Evolutionary conservation across 306 rosid species (phyloP).

Genomic region (Bauhinia variegata): DNA sequence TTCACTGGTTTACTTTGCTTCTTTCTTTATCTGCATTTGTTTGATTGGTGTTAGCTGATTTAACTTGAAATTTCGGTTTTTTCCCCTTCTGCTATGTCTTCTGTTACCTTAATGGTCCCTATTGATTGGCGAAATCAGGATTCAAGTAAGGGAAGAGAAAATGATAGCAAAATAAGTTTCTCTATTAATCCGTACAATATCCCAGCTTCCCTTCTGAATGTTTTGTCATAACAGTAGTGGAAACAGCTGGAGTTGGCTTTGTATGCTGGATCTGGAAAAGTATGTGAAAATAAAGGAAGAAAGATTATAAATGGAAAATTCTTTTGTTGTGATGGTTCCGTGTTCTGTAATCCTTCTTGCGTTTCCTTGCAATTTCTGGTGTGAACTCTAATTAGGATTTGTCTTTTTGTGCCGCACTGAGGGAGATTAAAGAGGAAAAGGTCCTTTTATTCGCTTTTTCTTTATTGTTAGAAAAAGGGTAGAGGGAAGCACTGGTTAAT

Average conservation of each 20-base stretch:
- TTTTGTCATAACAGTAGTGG: constrained; percentile 37
- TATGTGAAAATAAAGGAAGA: constrained; percentile 35
- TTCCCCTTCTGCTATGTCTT: constrained; percentile 4
- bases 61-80: constrained; percentile 16
- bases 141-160: constrained; percentile 22
- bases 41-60: constrained; percentile 32
- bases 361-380: constrained; percentile 27
- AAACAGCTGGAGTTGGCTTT: constrained; percentile 60
- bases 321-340: constrained; percentile 53
- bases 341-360: constrained; percentile 59
- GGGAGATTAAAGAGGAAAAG: constrained; percentile 48
- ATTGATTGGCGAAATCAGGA: constrained; percentile 28
- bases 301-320: constrained; percentile 41
- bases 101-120: constrained; percentile 7
- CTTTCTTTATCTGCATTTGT: constrained; percentile 37
- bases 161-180: not conserved
- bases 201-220: constrained; percentile 17
- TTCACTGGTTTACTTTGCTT: not conserved
- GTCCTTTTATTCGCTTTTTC: constrained; percentile 31
- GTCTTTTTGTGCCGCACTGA: constrained; percentile 57
- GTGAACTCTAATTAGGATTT: constrained; percentile 43
- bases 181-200: too few species aligned
- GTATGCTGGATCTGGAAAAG: constrained; percentile 64
- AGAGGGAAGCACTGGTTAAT: constrained; percentile 36
- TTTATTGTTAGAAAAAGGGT: constrained; percentile 35